Evolutionary conservation across 768 basidiomycete genomes (phyloP).

Genomic region (Paxillus ammoniavirescens): DNA sequence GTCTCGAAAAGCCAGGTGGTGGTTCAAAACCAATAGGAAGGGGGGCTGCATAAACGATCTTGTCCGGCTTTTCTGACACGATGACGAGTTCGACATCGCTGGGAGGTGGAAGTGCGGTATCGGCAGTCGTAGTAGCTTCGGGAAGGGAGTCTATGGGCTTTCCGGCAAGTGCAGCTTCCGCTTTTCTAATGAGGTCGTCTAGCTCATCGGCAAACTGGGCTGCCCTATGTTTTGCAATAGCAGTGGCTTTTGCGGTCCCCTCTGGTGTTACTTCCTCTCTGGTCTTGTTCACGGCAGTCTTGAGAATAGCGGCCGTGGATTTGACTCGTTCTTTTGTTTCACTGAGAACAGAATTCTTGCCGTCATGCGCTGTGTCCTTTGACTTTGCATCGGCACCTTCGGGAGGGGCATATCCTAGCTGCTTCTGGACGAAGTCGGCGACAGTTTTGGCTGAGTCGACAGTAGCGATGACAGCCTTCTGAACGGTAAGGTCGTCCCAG

Average conservation of each 20-base stretch:
- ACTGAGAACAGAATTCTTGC: constrained; percentile 35
- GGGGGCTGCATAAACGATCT: constrained; percentile 56
- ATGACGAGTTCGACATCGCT: constrained; percentile 26
- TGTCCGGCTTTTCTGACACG: constrained; percentile 22
- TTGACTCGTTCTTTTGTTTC: constrained; percentile 47
- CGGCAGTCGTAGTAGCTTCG: constrained; percentile 23
- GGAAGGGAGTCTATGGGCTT: constrained; percentile 35
- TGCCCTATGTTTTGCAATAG: constrained; percentile 44
- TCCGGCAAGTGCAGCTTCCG: constrained; percentile 65
- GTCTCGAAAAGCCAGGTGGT: constrained; percentile 81
- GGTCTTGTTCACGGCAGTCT: constrained; percentile 46
- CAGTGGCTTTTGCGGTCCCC: constrained; percentile 35
- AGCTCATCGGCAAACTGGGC: constrained; percentile 61
- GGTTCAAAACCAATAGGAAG: constrained; percentile 95
- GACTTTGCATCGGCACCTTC: constrained; percentile 26
- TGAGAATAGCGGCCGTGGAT: constrained; percentile 41
- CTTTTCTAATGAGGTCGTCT: constrained; percentile 64
- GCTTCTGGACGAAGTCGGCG: constrained; percentile 52
- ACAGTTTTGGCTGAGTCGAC: constrained; percentile 47
- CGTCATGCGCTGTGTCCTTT: constrained; percentile 36
- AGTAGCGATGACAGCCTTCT: constrained; percentile 53
- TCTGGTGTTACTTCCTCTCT: constrained; percentile 27
- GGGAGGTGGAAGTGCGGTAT: constrained; percentile 22
- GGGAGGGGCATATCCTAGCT: constrained; percentile 40
- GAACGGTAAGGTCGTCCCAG: constrained; percentile 75